Evolutionary conservation across 176 grass and related monocot genomes (phyloP).

Genomic region (Eleusine indica): DNA sequence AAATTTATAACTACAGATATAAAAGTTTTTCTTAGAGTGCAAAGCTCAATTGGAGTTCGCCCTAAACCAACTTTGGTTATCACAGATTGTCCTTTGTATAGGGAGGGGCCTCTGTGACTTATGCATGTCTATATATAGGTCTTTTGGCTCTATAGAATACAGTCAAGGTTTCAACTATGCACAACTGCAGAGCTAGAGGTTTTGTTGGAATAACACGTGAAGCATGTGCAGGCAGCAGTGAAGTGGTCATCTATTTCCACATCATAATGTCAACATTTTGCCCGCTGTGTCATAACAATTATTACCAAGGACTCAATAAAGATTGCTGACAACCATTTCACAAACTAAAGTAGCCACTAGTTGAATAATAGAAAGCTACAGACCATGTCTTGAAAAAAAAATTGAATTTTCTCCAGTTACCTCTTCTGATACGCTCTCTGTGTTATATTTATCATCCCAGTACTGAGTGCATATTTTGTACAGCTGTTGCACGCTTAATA

Average conservation of each 20-base stretch:
- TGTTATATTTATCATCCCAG: conserved; percentile 97
- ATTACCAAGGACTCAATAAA: not conserved
- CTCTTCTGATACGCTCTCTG: conserved; percentile 79
- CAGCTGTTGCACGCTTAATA: conserved; percentile 83
- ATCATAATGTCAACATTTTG: not conserved
- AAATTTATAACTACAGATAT: too few species aligned
- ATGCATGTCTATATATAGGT: too few species aligned
- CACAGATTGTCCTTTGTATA: too few species aligned
- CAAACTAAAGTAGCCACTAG: not conserved
- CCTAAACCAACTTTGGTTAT: too few species aligned
- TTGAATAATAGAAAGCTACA: not conserved
- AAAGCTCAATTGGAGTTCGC: too few species aligned
- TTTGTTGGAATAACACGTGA: too few species aligned
- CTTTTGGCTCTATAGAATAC: too few species aligned
- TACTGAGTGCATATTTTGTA: conserved; percentile 98
- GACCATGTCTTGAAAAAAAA: not conserved
- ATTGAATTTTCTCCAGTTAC: conserved; percentile 45
- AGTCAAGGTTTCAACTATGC: too few species aligned
- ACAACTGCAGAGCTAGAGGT: too few species aligned
- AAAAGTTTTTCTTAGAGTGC: too few species aligned
- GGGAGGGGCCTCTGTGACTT: too few species aligned
- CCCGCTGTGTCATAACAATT: not conserved
- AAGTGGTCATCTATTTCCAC: not conserved
- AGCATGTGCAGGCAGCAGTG: not conserved
- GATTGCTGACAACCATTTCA: not conserved